Percentiles rank a stretch among this genome's conserved stretches.
Evolutionary conservation across 2,329 filamentous ascomycete species (phyloP).

Genomic region (Coniella lustricola): DNA sequence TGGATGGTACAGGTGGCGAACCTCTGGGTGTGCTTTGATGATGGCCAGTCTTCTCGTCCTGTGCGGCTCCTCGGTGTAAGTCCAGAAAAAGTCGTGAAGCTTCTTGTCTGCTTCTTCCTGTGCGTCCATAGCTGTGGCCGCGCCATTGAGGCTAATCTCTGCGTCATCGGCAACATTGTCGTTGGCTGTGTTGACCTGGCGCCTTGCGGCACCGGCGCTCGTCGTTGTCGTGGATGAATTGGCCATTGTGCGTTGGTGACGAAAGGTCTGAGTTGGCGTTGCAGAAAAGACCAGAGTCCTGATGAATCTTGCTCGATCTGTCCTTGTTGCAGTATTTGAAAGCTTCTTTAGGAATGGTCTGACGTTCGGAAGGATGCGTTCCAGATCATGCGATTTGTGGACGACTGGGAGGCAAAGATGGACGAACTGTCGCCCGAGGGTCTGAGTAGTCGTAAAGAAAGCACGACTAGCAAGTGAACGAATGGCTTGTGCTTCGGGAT

Average conservation of each 20-base stretch:
- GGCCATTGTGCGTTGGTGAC: conserved; percentile 20
- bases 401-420: neutral
- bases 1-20: neutral
- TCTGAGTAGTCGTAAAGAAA: too few species aligned
- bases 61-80: conserved; percentile 97
- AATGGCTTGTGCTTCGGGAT: too few species aligned
- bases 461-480: too few species aligned
- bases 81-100: conserved; percentile 81
- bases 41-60: conserved; percentile 84
- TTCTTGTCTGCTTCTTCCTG: conserved; percentile 32
- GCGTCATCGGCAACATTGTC: conserved; percentile 10
- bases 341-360: conserved; percentile 8
- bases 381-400: conserved; percentile 17
- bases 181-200: conserved; percentile 18
- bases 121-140: conserved; percentile 28
- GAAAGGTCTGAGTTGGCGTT: neutral
- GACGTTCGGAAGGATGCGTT: conserved; percentile 9
- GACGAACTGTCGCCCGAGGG: conserved; percentile 5
- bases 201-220: conserved; percentile 20
- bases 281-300: neutral
- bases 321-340: neutral
- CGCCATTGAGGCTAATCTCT: conserved; percentile 9
- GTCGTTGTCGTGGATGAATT: conserved; percentile 21
- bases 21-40: conserved; percentile 97
- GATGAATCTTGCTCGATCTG: neutral